Evolutionary conservation across 768 basidiomycete genomes (phyloP), one percentile per base, ranked within the genome.

Genomic region (Gyrodon lividus): DNA sequence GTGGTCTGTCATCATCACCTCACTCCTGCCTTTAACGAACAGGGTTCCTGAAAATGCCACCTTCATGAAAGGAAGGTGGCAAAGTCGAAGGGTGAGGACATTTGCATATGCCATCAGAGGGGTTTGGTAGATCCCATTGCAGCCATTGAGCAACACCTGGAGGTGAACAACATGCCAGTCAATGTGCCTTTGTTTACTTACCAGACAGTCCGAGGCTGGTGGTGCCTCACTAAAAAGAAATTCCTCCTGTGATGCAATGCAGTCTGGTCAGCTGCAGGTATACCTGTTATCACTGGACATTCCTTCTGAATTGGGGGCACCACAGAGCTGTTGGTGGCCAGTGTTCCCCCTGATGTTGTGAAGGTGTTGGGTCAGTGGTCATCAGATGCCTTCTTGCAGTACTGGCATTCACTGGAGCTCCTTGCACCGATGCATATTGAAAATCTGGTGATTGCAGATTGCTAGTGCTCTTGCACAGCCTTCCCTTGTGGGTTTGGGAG

Each of bases 271-370:
- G 4, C 14, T 2, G 10, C 24, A 9, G 19, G 35, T 8, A 13
- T 39, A 9, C 59, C 60, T 0, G 24, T 22, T 10, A 44, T 64
- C 9, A 22, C 46, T 1, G 72, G 70, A 0, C 69, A 74, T 46
- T 61, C 62, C 42, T 72, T 72, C 46, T 56, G 64, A 13, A 74
- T 74, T 46, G 70, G 72, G 0, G 70, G 71, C 9, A 61, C 70
- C 1, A 64, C 68, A 0, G 58, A 66, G 33, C 50, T 70, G 4
- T 62, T 72, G 2, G 52, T 67, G 0, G 37, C 56, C 0, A 66
- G 71, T 6, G 67, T 72, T 6, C 54, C 60, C 0, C 69, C 69
- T 2, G 64, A 71, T 9, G 48, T 74, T 0, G 67, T 74, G 4
- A 63, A 65, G 2, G 47, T 56, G 0, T 50, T 61, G 9, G 69